phyloP scores from a whole-genome alignment of 306 rosid species.

The Vigna radiata region DNA sequence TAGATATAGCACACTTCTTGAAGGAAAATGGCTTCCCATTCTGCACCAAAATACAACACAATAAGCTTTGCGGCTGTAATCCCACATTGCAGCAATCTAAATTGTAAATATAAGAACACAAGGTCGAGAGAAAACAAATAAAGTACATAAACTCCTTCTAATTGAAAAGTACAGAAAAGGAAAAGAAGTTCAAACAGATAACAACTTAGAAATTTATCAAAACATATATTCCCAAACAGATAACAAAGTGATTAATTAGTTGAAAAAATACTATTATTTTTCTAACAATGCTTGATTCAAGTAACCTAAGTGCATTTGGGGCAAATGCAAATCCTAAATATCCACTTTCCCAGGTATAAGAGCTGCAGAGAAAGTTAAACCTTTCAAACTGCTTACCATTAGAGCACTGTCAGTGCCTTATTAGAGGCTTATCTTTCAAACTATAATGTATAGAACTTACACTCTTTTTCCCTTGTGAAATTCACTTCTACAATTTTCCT shows the following conservation, averaged over 20 bases:
- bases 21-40: constrained; percentile 62
- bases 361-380: neutral
- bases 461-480: neutral
- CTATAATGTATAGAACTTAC: constrained; percentile 5
- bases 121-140: neutral
- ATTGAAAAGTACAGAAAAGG: neutral
- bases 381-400: constrained; percentile 9
- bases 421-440: constrained; percentile 11
- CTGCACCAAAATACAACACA: constrained; percentile 56
- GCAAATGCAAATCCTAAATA: constrained; percentile 16
- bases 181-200: constrained; percentile 11
- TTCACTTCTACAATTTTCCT: constrained; percentile 2
- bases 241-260: neutral
- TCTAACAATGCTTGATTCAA: constrained; percentile 5
- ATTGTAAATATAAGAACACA: constrained; percentile 1
- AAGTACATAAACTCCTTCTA: neutral
- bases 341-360: neutral
- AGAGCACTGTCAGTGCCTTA: neutral
- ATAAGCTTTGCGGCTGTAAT: constrained; percentile 25
- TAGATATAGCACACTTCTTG: constrained; percentile 76
- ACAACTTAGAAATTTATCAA: constrained; percentile 20
- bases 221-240: constrained; percentile 11
- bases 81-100: constrained; percentile 30
- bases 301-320: neutral
- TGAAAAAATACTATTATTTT: neutral